Evolutionary conservation across 2,329 filamentous ascomycete genomes (phyloP), one percentile per base, ranked within the genome.

Genomic region (Sordariomycetes sp.): DNA sequence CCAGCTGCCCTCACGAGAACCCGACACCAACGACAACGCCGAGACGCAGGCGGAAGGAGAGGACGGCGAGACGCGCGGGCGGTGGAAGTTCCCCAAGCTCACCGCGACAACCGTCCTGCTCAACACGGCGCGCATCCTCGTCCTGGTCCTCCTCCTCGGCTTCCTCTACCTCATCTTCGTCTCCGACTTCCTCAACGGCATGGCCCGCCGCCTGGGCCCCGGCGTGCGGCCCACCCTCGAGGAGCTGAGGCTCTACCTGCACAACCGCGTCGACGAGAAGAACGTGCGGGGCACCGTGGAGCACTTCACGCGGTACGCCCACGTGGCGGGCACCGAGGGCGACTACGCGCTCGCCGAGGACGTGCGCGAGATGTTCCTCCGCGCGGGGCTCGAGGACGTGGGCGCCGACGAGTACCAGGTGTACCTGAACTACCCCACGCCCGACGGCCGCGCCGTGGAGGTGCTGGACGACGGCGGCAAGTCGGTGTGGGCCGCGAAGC

Each of bases 271-370:
- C 63, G 87, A 95, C 66, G 77, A 82, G 58, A 78, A 79, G 60
- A 78, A 80, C 55, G 87, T 94, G 69, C 81, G 84, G 62, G 85
- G 89, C 48, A 88, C 89, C 59, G 74, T 96, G 60, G 76, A 82
- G 65, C 88, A 92, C 67, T 84, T 93, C 62, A 93, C 90, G 4
- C 82, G 81, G 59, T 96, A 89, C 68, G 89, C 94, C 61, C 94
- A 97, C 71, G 79, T 97, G 61, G 94, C 90, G 2, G 94, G 94
- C n/a, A 96, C 91, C 3, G 87, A 96, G 73, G 94, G 94, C 54
- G 93, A 95, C 73, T 91, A 87, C 65, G 89, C 87, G 53, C 79
- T 96, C 58, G 93, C 90, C 8, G 82, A 90, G 74, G 95, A 92
- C 76, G 83, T 97, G 58, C 81, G 92, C 70, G 85, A 84, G 65